phyloP scores from a whole-genome alignment of 2,329 filamentous ascomycete genomes.

The Phialophora expanda region DNA sequence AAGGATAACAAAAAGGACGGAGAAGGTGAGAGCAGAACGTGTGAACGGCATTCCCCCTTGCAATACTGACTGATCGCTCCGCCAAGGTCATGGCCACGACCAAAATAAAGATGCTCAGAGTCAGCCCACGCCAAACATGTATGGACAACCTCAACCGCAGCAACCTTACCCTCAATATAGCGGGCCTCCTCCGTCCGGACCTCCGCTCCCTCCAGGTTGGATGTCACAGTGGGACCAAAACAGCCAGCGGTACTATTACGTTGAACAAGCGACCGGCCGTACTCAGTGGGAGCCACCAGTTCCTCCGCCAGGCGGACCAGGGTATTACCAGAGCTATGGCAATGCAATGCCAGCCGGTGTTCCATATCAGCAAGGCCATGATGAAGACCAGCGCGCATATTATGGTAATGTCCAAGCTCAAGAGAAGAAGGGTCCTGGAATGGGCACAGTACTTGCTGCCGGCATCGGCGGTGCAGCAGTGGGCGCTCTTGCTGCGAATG shows the following conservation, averaged over 20 bases:
- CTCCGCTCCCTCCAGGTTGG: conserved; percentile 53
- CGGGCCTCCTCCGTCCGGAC: conserved; percentile 22
- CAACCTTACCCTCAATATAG: conserved; percentile 16
- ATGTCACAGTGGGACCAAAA: conserved; percentile 53
- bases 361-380: conserved; percentile 19
- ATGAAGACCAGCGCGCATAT: conserved; percentile 17
- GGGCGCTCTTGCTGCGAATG: conserved; percentile 33
- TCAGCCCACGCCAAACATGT: not conserved
- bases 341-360: conserved; percentile 23
- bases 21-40: conserved; percentile 5
- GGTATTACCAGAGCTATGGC: conserved; percentile 24
- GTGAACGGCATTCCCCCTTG: not conserved
- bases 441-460: conserved; percentile 27
- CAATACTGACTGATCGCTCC: conserved; percentile 2
- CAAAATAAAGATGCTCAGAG: not conserved
- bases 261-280: conserved; percentile 56
- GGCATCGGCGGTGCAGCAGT: conserved; percentile 33
- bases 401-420: conserved; percentile 18
- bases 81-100: not conserved
- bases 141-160: conserved; percentile 5
- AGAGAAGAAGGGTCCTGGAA: conserved; percentile 22
- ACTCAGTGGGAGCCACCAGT: conserved; percentile 55
- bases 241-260: conserved; percentile 54
- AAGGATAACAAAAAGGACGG: conserved; percentile 24
- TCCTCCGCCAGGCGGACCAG: conserved; percentile 20